phyloP scores from a whole-genome alignment of 768 basidiomycete genomes.

The Holtermannia corniformis region DNA sequence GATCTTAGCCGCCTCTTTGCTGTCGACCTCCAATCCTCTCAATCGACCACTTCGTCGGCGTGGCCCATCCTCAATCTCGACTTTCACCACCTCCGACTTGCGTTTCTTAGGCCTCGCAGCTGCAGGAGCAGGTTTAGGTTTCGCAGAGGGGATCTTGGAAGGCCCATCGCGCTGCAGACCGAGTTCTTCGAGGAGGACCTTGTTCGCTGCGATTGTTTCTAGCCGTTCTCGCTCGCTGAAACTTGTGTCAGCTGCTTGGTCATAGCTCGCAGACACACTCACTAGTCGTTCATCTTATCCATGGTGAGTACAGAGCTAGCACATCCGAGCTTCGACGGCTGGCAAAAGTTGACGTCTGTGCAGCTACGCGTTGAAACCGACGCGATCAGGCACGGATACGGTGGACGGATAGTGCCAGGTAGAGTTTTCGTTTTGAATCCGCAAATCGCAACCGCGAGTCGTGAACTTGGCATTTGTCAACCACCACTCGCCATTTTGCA shows the following conservation, averaged over 20 bases:
- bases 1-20: conserved; percentile 14
- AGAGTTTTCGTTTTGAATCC: too few relatives aligned
- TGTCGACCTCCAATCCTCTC: conserved; percentile 28
- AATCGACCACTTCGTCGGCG: conserved; percentile 26
- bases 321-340: too few relatives aligned
- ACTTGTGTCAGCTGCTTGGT: neutral
- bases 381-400: too few relatives aligned
- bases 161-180: conserved; percentile 28
- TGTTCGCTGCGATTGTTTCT: conserved; percentile 37
- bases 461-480: too few relatives aligned
- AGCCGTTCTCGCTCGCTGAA: conserved; percentile 37
- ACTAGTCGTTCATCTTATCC: conserved; percentile 33
- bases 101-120: conserved; percentile 17
- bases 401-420: too few relatives aligned
- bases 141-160: conserved; percentile 11
- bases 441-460: too few relatives aligned
- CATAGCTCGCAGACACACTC: conserved; percentile 1
- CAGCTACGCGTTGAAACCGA: too few relatives aligned
- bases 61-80: conserved; percentile 18
- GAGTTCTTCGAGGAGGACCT: conserved; percentile 31
- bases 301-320: too few relatives aligned
- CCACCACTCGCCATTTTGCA: too few relatives aligned
- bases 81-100: conserved; percentile 4
- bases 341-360: too few relatives aligned
- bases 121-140: conserved; percentile 7